Evolutionary conservation across 805 yeast species (phyloP), one percentile per base, ranked within the genome.

Genomic region (Cyberlindnera americana): DNA sequence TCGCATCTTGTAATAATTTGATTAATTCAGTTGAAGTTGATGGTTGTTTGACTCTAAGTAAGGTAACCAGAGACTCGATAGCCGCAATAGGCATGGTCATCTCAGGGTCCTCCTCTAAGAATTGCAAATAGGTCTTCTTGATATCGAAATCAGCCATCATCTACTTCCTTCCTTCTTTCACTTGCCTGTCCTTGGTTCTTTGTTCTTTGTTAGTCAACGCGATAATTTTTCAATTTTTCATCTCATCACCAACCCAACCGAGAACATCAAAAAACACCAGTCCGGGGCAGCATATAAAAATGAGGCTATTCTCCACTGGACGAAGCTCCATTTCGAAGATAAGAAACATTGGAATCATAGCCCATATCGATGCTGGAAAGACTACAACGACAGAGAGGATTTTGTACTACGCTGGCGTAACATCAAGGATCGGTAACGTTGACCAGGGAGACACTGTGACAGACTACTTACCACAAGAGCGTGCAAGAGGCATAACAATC

Each of bases 81-180:
- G 99, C 99, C 30, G 99, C 99, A 24, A 93, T 87, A 1, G 99
- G 99, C 97, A 90, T 93, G 6, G 99, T 90, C 80, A 93, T 86
- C 41, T 93, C 98, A n/a, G 86, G 73, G 64, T 93, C 97, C 36
- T 89, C 96, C 50, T 76, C 78, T 47, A 93, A 70, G 60, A 87
- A 89, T 58, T 76, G 75, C 42, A 87, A 71, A 59, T 93, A 93
- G 1, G 91, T 78, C 52, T 77, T 71, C 33, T 82, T 88, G 51
- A 93, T 88, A 61, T 90, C 95, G 59, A 93, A 89, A 23, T 67
- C 71, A 1, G 61, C 33, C 63, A 52, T 53, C 19, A 5, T 23
- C 12, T 18, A 12, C 27, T 25, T 25, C 27, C n/a, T 25, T 25
- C 10, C 9, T 7, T 21, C 9, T 21, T 7, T 21, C 10, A 21